Evolutionary conservation across 768 basidiomycete genomes (phyloP).

Genomic region (Leccinum rimulosum): DNA sequence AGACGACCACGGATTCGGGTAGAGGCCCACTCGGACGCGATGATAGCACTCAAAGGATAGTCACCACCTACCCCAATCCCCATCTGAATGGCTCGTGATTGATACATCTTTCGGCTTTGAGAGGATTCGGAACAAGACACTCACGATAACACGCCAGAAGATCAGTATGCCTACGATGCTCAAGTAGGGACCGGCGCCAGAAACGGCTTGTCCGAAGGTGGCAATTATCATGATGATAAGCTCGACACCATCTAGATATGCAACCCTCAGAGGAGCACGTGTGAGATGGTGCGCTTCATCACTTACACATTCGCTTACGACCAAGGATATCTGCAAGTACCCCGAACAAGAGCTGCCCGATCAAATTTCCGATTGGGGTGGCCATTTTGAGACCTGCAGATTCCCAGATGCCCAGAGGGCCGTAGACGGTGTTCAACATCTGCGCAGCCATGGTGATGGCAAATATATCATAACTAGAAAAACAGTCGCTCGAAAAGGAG

Average conservation of each 20-base stretch:
- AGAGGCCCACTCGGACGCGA: conserved; percentile 84
- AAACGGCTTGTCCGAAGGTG: conserved; percentile 76
- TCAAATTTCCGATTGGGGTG: conserved; percentile 67
- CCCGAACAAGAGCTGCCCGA: conserved; percentile 73
- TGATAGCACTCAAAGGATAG: conserved; percentile 78
- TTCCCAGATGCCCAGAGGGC: conserved; percentile 37
- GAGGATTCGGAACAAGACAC: conserved; percentile 3
- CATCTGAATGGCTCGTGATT: conserved; percentile 47
- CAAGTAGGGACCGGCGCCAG: conserved; percentile 59
- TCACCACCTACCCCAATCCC: conserved; percentile 84
- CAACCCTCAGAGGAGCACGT: neutral
- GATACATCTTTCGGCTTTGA: neutral
- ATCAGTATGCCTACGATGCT: conserved; percentile 69
- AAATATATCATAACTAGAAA: conserved; percentile 66
- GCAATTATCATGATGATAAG: conserved; percentile 75
- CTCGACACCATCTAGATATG: conserved; percentile 40
- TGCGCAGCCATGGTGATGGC: conserved; percentile 79
- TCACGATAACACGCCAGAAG: conserved; percentile 73
- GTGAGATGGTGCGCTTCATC: neutral
- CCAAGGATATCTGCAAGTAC: conserved; percentile 73
- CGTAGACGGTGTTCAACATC: conserved; percentile 82
- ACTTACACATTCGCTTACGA: conserved; percentile 74
- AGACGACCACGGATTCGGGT: conserved; percentile 73
- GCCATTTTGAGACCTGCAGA: conserved; percentile 74
- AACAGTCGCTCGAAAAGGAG: neutral